Base-by-base conservation (phyloP, 139 green algal genomes). In the Coelastrella sp. region DNA sequence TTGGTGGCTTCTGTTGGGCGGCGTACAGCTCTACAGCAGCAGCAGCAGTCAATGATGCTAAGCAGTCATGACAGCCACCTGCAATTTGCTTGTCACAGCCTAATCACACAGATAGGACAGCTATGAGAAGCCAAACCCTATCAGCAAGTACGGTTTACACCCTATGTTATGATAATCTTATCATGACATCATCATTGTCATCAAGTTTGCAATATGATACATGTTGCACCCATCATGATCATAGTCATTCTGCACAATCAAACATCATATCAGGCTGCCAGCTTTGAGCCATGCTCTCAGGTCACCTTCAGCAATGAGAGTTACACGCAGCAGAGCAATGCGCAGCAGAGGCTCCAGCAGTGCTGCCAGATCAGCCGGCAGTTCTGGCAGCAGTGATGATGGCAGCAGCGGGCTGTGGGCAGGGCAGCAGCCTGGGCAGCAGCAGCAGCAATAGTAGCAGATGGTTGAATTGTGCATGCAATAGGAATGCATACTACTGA, bases 381-480 rank as follows among this genome's bases (percentile, higher is more conserved):
- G 68, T 8, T 25, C 27, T 19, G 84, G 84, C 84, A 88, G 84
- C 84, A 25, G 84, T 57, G 25, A 66, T 25, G 56, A 22, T 59
- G 78, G 84, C 7, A 73, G 84, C 84, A 88, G n/a, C 6, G 84
- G 84, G 15, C 68, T 81, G 84, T 88, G 84, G 12, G 68, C 68
- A 6, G 68, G 68, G 49, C 84, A 88, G 68, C 84, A 88, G 8
- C 84, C 84, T 88, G 84, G 3, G 35, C 35, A 78, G 82, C 80
- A 78, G 61, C 60, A 78, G 82, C 82, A 85, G 80, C 80, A 85
- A n/a, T 22, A 74, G 57, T 22, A 85, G 80, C 80, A 85, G n/a
- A 17, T 17, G 59, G 20, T 10, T 78, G 17, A 35, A 25, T 78
- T 24, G 22, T 10, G n/a, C 22, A 78, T 6, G 12, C 63, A 70